Evolutionary conservation across 83 land plant genomes (phyloP).

Genomic region (Isoetes engelmannii): DNA sequence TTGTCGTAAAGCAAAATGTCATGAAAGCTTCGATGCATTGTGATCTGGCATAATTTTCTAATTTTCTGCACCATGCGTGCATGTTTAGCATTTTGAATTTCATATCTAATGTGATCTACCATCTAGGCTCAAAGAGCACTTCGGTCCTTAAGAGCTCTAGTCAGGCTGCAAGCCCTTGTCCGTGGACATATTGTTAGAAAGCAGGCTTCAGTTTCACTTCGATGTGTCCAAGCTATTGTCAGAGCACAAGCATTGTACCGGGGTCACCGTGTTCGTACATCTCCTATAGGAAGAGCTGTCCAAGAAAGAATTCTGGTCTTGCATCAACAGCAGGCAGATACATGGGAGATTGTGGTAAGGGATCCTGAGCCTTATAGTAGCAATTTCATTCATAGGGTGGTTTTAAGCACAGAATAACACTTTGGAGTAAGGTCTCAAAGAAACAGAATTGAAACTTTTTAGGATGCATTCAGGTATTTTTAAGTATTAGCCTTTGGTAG

Average conservation of each 20-base stretch:
- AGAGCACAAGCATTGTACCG: conserved; percentile 59
- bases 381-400: background rate
- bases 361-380: background rate
- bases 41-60: background rate
- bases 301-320: conserved; percentile 5
- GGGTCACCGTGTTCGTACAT: conserved; percentile 41
- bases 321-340: conserved; percentile 1
- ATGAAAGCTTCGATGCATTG: background rate
- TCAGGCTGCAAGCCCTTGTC: conserved; percentile 64
- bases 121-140: conserved; percentile 68
- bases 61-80: background rate
- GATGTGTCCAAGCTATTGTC: conserved; percentile 43
- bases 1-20: background rate
- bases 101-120: background rate
- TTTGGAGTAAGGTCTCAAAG: background rate
- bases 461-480: background rate
- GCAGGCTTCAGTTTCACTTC: conserved; percentile 56
- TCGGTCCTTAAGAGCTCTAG: conserved; percentile 59
- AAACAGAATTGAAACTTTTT: background rate
- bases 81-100: background rate
- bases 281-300: conserved; percentile 26
- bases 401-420: background rate
- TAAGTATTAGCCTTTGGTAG: background rate
- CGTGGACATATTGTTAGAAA: conserved; percentile 70
- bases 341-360: conserved; percentile 16